Conservation (phyloP, 148 eudicot genomes). For the Rhododendron henanense region DNA sequence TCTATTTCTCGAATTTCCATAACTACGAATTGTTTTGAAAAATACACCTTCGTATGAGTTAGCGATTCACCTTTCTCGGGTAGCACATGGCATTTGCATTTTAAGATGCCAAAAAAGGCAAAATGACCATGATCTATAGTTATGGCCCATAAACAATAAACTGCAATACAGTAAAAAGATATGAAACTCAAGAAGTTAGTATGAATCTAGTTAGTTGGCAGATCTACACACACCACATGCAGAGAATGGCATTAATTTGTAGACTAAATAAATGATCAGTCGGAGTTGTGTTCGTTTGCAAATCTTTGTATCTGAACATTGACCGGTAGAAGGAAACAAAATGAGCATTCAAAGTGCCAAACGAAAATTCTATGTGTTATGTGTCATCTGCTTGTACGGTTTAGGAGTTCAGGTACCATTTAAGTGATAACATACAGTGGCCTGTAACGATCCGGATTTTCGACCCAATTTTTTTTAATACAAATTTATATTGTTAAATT, state of each 20-base stretch:
- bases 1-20: neutral
- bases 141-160: neutral
- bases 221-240: neutral
- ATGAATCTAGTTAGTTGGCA: neutral
- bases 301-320: neutral
- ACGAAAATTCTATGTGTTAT: neutral
- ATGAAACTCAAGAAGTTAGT: neutral
- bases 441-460: too few species aligned
- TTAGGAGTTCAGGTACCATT: too few species aligned
- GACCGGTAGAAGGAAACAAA: neutral
- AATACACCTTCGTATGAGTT: neutral
- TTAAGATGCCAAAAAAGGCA: neutral
- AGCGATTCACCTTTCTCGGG: neutral
- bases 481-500: too few species aligned
- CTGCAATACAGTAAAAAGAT: neutral
- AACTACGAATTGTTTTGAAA: neutral
- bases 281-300: neutral
- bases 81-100: neutral
- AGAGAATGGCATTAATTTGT: neutral
- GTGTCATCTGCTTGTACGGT: neutral
- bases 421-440: too few species aligned
- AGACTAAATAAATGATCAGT: neutral
- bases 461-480: too few species aligned
- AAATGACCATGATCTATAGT: neutral
- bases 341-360: neutral